phyloP scores from a whole-genome alignment of 202 grass and related monocot genomes.

The Dendrocalamus latiflorus region DNA sequence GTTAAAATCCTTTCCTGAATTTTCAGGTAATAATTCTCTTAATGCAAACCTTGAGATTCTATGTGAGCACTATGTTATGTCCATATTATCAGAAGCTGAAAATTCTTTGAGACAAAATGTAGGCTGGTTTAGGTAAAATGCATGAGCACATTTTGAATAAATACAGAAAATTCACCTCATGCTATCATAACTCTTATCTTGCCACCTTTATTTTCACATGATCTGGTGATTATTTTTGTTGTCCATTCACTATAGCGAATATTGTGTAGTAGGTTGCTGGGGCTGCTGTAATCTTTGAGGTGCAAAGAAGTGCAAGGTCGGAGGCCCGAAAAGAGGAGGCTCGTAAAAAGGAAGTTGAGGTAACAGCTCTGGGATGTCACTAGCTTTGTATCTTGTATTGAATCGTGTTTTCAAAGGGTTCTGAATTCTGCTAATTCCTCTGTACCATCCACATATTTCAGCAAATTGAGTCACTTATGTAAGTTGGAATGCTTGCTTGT shows the following conservation, averaged over 20 bases:
- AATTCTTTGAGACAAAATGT: neutral
- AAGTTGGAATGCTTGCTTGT: too few species aligned
- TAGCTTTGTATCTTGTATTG: neutral
- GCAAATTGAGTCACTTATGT: neutral
- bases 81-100: neutral
- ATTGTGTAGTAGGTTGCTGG: conserved; percentile 74
- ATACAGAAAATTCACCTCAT: neutral
- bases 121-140: neutral
- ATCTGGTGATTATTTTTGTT: neutral
- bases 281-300: conserved; percentile 77
- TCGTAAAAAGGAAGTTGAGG: conserved; percentile 78
- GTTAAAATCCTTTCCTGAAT: neutral
- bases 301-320: conserved; percentile 91
- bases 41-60: neutral
- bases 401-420: neutral
- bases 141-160: neutral
- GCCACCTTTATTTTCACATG: neutral
- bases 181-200: neutral
- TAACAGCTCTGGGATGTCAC: conserved; percentile 16
- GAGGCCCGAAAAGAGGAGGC: conserved; percentile 79
- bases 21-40: neutral
- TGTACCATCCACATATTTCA: neutral
- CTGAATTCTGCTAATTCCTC: neutral
- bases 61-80: neutral
- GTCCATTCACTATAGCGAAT: conserved; percentile 18